These are phyloP conservation scores for Aspergillus cristatus DNA, from an alignment of 495 filamentous ascomycete genomes.

Conservation along the genomic window DNA sequence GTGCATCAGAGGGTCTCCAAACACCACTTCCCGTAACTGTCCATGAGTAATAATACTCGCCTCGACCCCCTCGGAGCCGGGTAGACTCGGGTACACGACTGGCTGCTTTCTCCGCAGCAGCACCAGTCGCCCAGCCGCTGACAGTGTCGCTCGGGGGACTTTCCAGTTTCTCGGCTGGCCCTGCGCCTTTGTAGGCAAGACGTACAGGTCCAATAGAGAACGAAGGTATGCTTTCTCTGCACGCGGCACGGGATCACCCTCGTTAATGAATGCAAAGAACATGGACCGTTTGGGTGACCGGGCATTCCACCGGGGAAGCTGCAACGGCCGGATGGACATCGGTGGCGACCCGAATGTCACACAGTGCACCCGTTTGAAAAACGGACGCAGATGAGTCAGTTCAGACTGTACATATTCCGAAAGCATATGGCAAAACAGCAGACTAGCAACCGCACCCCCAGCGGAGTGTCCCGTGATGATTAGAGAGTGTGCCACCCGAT, in stretches of 20 bases:
- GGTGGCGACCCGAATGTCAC: constrained; percentile 77
- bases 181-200: constrained; percentile 45
- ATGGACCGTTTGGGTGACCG: constrained; percentile 44
- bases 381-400: constrained; percentile 52
- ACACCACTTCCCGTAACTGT: constrained; percentile 54
- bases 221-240: constrained; percentile 67
- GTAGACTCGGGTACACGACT: not conserved
- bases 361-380: constrained; percentile 70
- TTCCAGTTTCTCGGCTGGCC: constrained; percentile 36
- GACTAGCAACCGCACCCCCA: constrained; percentile 67
- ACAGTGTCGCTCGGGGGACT: constrained; percentile 52
- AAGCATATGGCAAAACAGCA: constrained; percentile 75
- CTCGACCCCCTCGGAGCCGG: constrained; percentile 23
- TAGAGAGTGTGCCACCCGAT: constrained; percentile 56
- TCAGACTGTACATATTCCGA: constrained; percentile 48
- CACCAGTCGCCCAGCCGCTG: constrained; percentile 58
- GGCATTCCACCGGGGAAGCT: constrained; percentile 39
- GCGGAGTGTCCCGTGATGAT: constrained; percentile 79
- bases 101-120: constrained; percentile 36
- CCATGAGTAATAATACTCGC: constrained; percentile 58
- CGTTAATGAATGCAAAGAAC: constrained; percentile 72
- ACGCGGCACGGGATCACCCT: constrained; percentile 70
- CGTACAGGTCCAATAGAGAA: constrained; percentile 61
- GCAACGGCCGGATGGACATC: constrained; percentile 57
- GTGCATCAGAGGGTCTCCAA: constrained; percentile 73